phyloP scores from a whole-genome alignment of 1,284 basidiomycete genomes.

The Boletus sp. region DNA sequence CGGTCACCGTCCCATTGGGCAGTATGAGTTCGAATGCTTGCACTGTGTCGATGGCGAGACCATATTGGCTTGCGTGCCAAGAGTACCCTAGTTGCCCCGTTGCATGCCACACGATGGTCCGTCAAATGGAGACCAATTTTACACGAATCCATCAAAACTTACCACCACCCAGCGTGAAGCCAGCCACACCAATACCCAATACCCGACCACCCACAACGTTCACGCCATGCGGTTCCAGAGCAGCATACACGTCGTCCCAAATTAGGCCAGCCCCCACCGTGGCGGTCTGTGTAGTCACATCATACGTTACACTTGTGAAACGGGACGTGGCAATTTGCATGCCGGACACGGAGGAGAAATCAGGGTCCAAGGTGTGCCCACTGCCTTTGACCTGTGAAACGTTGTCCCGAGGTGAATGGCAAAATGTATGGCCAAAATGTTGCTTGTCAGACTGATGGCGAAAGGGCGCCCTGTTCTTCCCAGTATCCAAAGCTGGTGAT shows the following conservation, averaged over 20 bases:
- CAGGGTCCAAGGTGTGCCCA: slow-evolving; percentile 44
- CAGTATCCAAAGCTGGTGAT: slow-evolving; percentile 49
- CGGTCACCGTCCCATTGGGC: slow-evolving; percentile 49
- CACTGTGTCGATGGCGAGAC: slow-evolving; percentile 55
- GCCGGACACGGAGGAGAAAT: slow-evolving; percentile 42
- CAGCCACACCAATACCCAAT: slow-evolving; percentile 52
- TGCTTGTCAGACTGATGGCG: slow-evolving; percentile 35
- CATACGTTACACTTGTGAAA: slow-evolving; percentile 22
- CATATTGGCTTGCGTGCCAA: slow-evolving; percentile 55
- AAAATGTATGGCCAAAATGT: neutral
- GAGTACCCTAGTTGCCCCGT: slow-evolving; percentile 49
- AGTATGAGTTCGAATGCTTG: slow-evolving; percentile 52
- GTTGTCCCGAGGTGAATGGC: slow-evolving; percentile 9
- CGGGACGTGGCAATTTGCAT: slow-evolving; percentile 30
- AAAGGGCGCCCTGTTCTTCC: slow-evolving; percentile 43
- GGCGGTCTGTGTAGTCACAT: slow-evolving; percentile 46
- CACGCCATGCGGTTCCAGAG: slow-evolving; percentile 47
- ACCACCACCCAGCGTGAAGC: slow-evolving; percentile 40
- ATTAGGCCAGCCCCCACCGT: slow-evolving; percentile 37
- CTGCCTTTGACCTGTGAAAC: slow-evolving; percentile 52
- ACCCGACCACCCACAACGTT: slow-evolving; percentile 51
- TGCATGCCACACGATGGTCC: slow-evolving; percentile 10
- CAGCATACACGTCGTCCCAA: slow-evolving; percentile 48
- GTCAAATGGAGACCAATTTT: slow-evolving; percentile 3
- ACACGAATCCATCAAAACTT: slow-evolving; percentile 9